Base-by-base conservation (phyloP, 805 yeast genomes). In the Priceomyces haplophilus region DNA sequence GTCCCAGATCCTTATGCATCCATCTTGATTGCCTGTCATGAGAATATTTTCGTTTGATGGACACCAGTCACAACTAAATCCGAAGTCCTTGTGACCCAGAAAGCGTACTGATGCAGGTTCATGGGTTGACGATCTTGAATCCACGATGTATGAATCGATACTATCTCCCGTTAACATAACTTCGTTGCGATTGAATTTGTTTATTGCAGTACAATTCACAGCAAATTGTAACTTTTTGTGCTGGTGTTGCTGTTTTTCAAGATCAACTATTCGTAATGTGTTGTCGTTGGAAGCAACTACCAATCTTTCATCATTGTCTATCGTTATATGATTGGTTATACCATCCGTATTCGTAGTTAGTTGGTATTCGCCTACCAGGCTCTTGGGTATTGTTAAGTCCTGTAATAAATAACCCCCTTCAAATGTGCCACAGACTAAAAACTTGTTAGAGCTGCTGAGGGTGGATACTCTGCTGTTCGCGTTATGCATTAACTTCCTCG, bases 21-120 rank as follows among this genome's bases (percentile, higher is more conserved):
- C 75, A 55, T 81, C 86, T 55, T 81, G 85, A 51, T 73, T 77
- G 4, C 85, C 85, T 0, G 83, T 74, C 3, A 78, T 73, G 13
- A 80, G 47, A 4, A 64, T 50, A 37, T 71, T 59, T 11, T 70
- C 77, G 47, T 71, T 62, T 4, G 42, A 38, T 1, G 65, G 61
- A 2, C 67, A 64, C 85, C 85, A 81, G 50, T 79, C 84, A 53
- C 83, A 80, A 32, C 80, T 67, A 48, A 80, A 80, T 3, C 80
- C 75, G 53, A 55, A 80, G 53, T 81, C 85, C 38, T 59, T 57
- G 54, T 80, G 85, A 6, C 81, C 82, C 18, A 44, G 43, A 27
- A 72, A 46, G 4, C 48, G 25, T 19, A 48, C 34, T 3, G 55
- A 45, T 10, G 54, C 54, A 15, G 42, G 45, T 35, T 23, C 29